These are phyloP conservation scores for Mycena capillaripes DNA, from an alignment of 768 basidiomycete species.

Conservation along the genomic window DNA sequence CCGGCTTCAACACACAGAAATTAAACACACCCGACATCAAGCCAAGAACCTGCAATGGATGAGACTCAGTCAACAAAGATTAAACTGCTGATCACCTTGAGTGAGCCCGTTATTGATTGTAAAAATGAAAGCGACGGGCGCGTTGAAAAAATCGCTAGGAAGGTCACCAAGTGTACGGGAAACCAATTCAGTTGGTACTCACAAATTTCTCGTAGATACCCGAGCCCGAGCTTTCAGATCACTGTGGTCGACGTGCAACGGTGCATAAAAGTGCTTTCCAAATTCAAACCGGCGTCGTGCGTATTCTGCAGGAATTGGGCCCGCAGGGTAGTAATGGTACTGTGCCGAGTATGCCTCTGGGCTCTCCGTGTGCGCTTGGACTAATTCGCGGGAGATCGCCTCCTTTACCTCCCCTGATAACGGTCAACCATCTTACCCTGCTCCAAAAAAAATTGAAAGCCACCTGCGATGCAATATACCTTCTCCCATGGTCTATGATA, in stretches of 20 bases:
- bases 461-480: slow-evolving; percentile 35
- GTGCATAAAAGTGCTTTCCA: slow-evolving; percentile 29
- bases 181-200: not conserved
- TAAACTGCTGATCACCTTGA: slow-evolving; percentile 10
- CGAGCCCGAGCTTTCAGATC: slow-evolving; percentile 27
- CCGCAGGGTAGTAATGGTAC: slow-evolving; percentile 33
- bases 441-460: not conserved
- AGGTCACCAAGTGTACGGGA: not conserved
- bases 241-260: slow-evolving; percentile 29
- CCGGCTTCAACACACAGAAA: not conserved
- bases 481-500: slow-evolving; percentile 33
- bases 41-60: slow-evolving; percentile 21
- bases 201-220: slow-evolving; percentile 29
- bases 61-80: not conserved
- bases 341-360: slow-evolving; percentile 28
- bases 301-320: slow-evolving; percentile 23
- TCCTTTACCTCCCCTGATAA: slow-evolving; percentile 23
- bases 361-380: slow-evolving; percentile 13
- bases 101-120: slow-evolving; percentile 36
- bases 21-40: slow-evolving; percentile 28
- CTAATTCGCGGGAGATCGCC: slow-evolving; percentile 22
- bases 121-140: slow-evolving; percentile 36
- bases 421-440: not conserved
- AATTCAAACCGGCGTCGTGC: slow-evolving; percentile 36
- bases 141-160: slow-evolving; percentile 33